Evolutionary conservation across 2,329 filamentous ascomycete genomes (phyloP), one percentile per base, ranked within the genome.

Genomic region (Penicillium sp.): DNA sequence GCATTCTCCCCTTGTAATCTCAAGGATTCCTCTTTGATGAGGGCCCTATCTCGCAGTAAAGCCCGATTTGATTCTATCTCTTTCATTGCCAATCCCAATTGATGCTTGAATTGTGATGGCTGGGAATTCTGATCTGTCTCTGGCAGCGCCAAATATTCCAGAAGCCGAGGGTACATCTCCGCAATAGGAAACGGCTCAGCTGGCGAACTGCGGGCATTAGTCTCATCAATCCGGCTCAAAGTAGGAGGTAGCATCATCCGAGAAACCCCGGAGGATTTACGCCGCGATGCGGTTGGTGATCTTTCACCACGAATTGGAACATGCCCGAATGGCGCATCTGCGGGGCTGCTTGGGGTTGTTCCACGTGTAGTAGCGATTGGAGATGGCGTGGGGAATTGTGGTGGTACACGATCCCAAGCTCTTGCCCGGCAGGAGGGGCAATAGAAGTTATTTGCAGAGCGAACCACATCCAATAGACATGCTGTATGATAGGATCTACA

Each of bases 401-500:
- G 61, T 1, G 64, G 61, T 4, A 42, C 52, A 18, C 29, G 55
- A 43, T 68, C 64, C 64, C 66, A 69, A 19, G 46, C 50, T 26
- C 61, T 61, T 10, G 48, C 47, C 19, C 45, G 61, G 46, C 68
- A 70, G 10, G 66, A 60, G 8, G 66, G 62, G 34, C 67, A 70
- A 47, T 64, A 43, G 39, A 69, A 70, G n/a, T 40, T 40, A 41
- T 48, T 29, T 9, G 51, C 51, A 34, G 51, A 53, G 13, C 51
- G 47, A 16, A 48, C 42, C 10, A 41, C 38, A 7, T 34, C 42
- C 40, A 43, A 36, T 34, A 71, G 47, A 30, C 68, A 71, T 14
- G 49, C 51, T 23, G 49, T 47, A 52, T 70, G 68, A 51, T 70
- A 70, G 9, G 68, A 66, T 52, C 68, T 64, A 56, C 65, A 69